phyloP scores from a whole-genome alignment of 495 filamentous ascomycete species.

The Neurospora sp. region DNA sequence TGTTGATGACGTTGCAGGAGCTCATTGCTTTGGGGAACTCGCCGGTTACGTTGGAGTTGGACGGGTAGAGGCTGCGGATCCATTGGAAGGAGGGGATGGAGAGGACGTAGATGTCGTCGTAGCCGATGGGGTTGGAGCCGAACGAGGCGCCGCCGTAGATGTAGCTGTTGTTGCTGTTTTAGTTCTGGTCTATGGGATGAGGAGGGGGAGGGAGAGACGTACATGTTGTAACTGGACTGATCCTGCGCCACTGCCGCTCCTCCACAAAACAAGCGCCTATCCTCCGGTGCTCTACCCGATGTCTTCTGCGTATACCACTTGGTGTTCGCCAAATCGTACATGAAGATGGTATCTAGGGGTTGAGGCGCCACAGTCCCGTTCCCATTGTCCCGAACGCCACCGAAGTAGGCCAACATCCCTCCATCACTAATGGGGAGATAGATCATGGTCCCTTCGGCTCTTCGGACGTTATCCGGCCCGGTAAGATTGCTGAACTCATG shows the following conservation, averaged over 20 bases:
- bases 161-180: constrained; percentile 3
- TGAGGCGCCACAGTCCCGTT: constrained; percentile 10
- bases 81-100: constrained; percentile 16
- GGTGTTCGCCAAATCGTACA: constrained; percentile 11
- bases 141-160: constrained; percentile 14
- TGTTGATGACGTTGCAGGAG: constrained; percentile 13
- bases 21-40: constrained; percentile 5
- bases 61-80: constrained; percentile 9
- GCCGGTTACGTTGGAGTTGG: constrained; percentile 5
- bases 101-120: constrained; percentile 16
- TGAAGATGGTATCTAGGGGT: constrained; percentile 11
- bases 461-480: constrained; percentile 7
- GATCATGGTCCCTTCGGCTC: constrained; percentile 15
- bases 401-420: constrained; percentile 17
- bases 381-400: constrained; percentile 6
- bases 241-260: constrained; percentile 14
- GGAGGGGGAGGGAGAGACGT: not conserved
- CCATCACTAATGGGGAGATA: constrained; percentile 14
- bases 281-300: constrained; percentile 4
- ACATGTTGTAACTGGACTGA: constrained; percentile 18
- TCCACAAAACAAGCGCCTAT: constrained; percentile 9
- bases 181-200: not conserved
- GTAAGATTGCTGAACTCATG: constrained; percentile 7
- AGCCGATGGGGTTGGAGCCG: constrained; percentile 6
- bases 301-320: constrained; percentile 14